Evolutionary conservation across 495 filamentous ascomycete genomes (phyloP), one percentile per base, ranked within the genome.

Genomic region (Podospora australis): DNA sequence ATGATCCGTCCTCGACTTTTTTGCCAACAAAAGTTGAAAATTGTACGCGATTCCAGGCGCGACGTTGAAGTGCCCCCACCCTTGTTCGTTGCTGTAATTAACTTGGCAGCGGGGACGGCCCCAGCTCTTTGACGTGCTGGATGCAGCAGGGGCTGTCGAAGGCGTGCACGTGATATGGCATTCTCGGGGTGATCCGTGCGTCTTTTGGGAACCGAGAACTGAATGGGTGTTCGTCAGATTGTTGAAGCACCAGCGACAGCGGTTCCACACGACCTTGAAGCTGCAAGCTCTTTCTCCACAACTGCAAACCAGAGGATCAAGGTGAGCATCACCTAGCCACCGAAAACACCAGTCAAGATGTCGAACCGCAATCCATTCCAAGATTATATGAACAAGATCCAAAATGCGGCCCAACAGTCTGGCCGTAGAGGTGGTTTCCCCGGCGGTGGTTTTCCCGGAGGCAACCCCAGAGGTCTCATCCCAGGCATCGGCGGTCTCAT

Each of bases 351-450:
- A 43, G 43, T 48, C 64, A 68, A 66, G 28, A 79, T 77, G 74
- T 69, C 74, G 54, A 62, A 64, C 55, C 69, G 68, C 26, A 68
- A 68, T 42, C 70, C 68, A 28, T 69, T 73, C 53, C 67, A 72
- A 48, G 70, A 73, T 10, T 69, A 70, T 38, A 10, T 69, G 41
- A 58, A 58, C 50, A 51, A 49, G 42, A 50, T 71, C 55, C 62
- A 63, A 48, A 50, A 54, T 24, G 51, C 46, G 6, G 56, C 59
- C 14, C 55, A 40, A 47, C 16, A 45, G 14, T 19, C 52, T 26
- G 43, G 36, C 16, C 22, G 39, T 14, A 30, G 22, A 20, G n/a
- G 26, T 40, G 55, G 63, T 36, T 64, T 71, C 23, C 64, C 63
- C 29, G 69, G 69, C 36, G 66, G 68, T 43, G 40, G 35, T 16